These are phyloP conservation scores for Quercus cerris DNA, from an alignment of 306 rosid species.

Conservation along the genomic window DNA sequence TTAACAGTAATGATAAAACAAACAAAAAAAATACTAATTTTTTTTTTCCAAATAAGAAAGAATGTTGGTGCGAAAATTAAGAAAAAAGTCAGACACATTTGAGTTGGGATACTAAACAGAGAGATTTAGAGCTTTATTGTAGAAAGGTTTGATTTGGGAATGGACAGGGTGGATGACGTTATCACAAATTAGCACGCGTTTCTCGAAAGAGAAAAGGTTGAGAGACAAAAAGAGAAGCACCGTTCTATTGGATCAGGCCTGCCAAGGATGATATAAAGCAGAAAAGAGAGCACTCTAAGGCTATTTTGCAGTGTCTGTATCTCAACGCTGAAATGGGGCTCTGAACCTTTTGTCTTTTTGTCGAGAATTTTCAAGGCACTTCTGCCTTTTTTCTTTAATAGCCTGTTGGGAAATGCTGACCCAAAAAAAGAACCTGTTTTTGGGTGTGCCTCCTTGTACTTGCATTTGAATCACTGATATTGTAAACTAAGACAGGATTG, in stretches of 20 bases:
- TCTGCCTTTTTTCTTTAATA: constrained; percentile 25
- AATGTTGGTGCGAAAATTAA: not conserved
- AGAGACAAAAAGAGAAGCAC: constrained; percentile 44
- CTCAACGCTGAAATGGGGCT: constrained; percentile 37
- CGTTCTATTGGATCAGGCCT: constrained; percentile 48
- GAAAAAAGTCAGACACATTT: too few species aligned
- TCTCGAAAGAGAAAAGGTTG: constrained; percentile 51
- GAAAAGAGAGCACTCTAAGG: constrained; percentile 4
- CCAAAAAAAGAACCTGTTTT: not conserved
- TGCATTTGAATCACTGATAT: not conserved
- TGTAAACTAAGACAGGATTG: not conserved
- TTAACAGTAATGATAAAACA: constrained; percentile 16
- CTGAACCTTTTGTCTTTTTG: constrained; percentile 69
- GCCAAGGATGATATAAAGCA: constrained; percentile 8
- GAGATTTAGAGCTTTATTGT: not conserved
- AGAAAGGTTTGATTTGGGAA: constrained; percentile 1
- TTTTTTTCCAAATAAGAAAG: not conserved
- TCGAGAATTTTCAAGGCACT: constrained; percentile 64
- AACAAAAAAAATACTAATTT: constrained; percentile 24
- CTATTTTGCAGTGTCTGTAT: constrained; percentile 24
- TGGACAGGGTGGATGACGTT: constrained; percentile 54
- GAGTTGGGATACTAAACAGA: not conserved
- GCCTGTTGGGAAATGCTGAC: constrained; percentile 19
- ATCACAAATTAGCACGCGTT: constrained; percentile 67
- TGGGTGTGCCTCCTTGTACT: not conserved